phyloP scores from a whole-genome alignment of 768 basidiomycete genomes.

The Tubosaeta brunneosetosa region DNA sequence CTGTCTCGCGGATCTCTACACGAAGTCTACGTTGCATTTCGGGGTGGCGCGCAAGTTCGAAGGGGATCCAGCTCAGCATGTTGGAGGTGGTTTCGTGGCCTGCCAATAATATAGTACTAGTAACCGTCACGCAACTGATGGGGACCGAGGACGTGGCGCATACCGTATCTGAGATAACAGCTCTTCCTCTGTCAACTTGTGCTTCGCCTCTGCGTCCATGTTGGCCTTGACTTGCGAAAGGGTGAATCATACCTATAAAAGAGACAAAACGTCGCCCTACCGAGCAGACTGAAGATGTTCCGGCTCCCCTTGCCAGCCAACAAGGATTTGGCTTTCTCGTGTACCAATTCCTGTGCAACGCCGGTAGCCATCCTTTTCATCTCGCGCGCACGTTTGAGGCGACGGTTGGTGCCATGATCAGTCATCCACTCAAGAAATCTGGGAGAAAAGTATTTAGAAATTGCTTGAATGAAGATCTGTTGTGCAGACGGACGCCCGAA shows the following conservation, averaged over 20 bases:
- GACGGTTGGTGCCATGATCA: conserved; percentile 21
- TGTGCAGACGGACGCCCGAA: conserved; percentile 8
- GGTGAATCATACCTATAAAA: not conserved
- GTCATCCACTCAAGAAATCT: conserved; percentile 30
- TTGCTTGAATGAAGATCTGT: conserved; percentile 6
- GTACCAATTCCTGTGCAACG: conserved; percentile 15
- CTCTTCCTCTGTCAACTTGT: conserved; percentile 19
- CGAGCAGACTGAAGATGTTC: conserved; percentile 33
- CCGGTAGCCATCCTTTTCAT: not conserved
- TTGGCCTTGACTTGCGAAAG: conserved; percentile 24
- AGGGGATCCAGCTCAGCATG: conserved; percentile 29
- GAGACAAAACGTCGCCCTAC: conserved; percentile 21
- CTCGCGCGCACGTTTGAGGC: conserved; percentile 16
- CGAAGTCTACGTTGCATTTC: conserved; percentile 59
- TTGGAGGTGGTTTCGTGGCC: conserved; percentile 53
- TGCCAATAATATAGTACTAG: conserved; percentile 45
- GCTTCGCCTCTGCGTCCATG: conserved; percentile 22
- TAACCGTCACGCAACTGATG: too few species aligned
- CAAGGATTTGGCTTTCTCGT: conserved; percentile 14
- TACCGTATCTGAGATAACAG: conserved; percentile 13
- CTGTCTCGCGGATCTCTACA: conserved; percentile 13
- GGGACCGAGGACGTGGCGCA: not conserved
- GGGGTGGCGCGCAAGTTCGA: conserved; percentile 57
- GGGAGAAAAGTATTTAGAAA: conserved; percentile 14
- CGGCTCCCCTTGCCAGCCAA: conserved; percentile 12